Evolutionary conservation across 2,329 filamentous ascomycete species (phyloP).

Genomic region (Alternaria angustiovoidea): DNA sequence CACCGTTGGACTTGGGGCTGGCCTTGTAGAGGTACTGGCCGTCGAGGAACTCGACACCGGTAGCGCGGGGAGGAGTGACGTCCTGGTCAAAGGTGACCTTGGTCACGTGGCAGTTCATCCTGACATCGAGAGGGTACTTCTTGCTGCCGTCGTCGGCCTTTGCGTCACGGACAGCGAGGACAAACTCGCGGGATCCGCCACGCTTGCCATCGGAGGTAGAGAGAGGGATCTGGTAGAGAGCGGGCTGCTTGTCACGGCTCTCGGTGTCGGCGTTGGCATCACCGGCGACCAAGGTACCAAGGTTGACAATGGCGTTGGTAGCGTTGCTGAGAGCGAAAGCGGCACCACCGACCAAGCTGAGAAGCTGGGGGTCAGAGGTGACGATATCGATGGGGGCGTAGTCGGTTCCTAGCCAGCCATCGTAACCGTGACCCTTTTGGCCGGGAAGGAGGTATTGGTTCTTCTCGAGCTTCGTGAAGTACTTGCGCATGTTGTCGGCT

Average conservation of each 20-base stretch:
- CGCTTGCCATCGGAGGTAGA: conserved; percentile 59
- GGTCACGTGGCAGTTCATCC: conserved; percentile 69
- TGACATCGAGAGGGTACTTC: conserved; percentile 65
- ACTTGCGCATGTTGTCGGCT: conserved; percentile 66
- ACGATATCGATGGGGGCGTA: conserved; percentile 62
- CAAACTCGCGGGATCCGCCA: conserved; percentile 64
- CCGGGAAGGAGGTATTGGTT: conserved; percentile 60
- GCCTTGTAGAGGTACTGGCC: conserved; percentile 55
- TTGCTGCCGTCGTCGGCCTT: conserved; percentile 60
- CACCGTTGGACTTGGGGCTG: conserved; percentile 45
- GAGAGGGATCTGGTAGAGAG: conserved; percentile 67
- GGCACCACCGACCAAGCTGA: conserved; percentile 61
- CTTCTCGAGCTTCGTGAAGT: conserved; percentile 65
- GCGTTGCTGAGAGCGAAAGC: conserved; percentile 60
- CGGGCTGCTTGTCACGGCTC: conserved; percentile 57
- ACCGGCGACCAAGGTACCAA: conserved; percentile 51
- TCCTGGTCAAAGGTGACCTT: conserved; percentile 72
- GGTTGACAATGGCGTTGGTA: conserved; percentile 44
- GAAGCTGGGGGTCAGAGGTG: conserved; percentile 61
- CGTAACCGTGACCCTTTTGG: conserved; percentile 62
- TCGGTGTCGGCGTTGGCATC: conserved; percentile 61
- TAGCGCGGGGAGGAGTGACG: conserved; percentile 61
- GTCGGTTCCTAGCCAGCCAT: conserved; percentile 65
- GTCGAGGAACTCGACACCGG: conserved; percentile 54
- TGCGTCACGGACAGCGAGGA: conserved; percentile 61